Evolutionary conservation across 768 basidiomycete genomes (phyloP), one percentile per base, ranked within the genome.

Genomic region (Panaeolus cyanescens): DNA sequence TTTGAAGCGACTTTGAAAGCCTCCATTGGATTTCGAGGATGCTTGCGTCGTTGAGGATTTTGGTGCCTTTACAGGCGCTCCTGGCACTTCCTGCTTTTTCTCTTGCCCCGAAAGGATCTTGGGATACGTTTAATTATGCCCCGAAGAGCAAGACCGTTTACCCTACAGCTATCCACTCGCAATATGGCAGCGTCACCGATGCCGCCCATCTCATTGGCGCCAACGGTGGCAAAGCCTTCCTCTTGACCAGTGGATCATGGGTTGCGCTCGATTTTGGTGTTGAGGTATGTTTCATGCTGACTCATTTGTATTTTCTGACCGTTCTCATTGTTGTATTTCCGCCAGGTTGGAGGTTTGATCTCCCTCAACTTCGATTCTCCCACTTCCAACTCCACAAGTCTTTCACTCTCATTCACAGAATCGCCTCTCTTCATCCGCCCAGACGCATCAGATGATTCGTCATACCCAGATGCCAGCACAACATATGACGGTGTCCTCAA

Each of bases 381-480:
- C 15, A 65, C 76, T 0, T 59, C 74, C 0, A 61, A 65, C 0
- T 75, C 83, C 0, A 63, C 78, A 0, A 28, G 25, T 2, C 68
- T 85, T 9, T 77, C 83, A 0, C 77, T 87, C 32, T 80, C 85
- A 0, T 87, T 86, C 75, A 84, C 83, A 1, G 85, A 87, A 62
- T 86, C 85, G 0, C 80, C 85, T 0, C 55, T 73, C 36, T 85
- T 85, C 74, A 85, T 86, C 32, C 77, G 81, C 17, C 81, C 84
- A 1, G 70, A 72, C 2, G 77, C 79, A 1, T 85, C 85, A 0
- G 85, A 86, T 62, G 85, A 86, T 67, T 84, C 83, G 5, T 80
- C 77, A 10, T 79, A 75, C 42, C 82, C 84, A 30, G 78, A 80
- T 57, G 74, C 74, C 5, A 78, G 71, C 40, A 79, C 76, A 7